These are phyloP conservation scores for Vigna hirtella DNA, from an alignment of 306 rosid species.

Conservation along the genomic window DNA sequence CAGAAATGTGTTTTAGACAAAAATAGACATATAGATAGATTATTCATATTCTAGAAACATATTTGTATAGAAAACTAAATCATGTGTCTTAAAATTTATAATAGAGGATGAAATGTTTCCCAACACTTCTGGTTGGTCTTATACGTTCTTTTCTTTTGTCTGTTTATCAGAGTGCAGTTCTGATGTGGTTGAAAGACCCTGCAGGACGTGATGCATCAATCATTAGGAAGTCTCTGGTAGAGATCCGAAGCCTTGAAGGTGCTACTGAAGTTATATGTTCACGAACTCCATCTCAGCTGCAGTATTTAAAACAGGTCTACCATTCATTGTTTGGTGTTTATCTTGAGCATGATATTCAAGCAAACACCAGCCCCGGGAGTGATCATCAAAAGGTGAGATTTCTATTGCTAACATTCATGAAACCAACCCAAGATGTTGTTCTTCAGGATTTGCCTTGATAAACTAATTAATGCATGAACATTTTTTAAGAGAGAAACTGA, in stretches of 20 bases:
- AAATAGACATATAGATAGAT: not conserved
- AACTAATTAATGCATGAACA: too few species aligned
- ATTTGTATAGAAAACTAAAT: not conserved
- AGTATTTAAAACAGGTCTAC: constrained; percentile 72
- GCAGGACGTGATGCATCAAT: constrained; percentile 70
- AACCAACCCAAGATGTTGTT: constrained; percentile 55
- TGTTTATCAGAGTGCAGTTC: constrained; percentile 62
- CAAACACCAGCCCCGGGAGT: constrained; percentile 52
- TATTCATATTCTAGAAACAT: not conserved
- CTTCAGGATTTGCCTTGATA: not conserved
- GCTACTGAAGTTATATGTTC: constrained; percentile 89
- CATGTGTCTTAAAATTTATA: not conserved
- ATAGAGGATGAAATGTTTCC: not conserved
- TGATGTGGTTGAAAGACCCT: constrained; percentile 87
- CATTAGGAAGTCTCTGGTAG: constrained; percentile 53
- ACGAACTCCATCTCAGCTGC: constrained; percentile 76
- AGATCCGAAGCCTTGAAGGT: constrained; percentile 47
- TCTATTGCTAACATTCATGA: not conserved
- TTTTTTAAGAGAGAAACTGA: too few species aligned
- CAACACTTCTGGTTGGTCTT: not conserved
- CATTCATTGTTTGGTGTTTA: constrained; percentile 56
- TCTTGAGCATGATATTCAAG: constrained; percentile 66
- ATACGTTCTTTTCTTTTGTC: not conserved
- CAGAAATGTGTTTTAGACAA: not conserved
- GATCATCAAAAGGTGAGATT: constrained; percentile 68